phyloP scores from a whole-genome alignment of 257 asterid species.

The Nicotiana benthamiana region DNA sequence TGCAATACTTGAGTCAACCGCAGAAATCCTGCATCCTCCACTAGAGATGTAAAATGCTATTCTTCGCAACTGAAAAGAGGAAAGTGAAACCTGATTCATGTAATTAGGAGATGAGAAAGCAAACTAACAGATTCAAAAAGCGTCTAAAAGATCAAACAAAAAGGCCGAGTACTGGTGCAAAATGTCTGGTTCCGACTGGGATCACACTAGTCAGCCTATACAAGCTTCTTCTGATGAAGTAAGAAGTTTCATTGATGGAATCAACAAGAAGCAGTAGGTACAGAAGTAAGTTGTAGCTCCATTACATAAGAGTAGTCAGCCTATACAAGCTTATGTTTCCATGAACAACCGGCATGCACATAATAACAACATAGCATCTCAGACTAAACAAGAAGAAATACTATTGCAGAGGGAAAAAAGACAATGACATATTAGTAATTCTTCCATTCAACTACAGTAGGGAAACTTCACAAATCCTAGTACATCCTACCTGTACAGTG shows the following conservation, averaged over 20 bases:
- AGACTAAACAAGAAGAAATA: background rate
- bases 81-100: background rate
- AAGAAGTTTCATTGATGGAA: no score
- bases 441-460: background rate
- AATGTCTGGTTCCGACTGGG: background rate
- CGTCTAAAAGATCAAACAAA: background rate
- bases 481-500: slow-evolving; percentile 81
- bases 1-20: background rate
- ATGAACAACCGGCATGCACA: background rate
- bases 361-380: background rate
- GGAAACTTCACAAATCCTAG: slow-evolving; percentile 10
- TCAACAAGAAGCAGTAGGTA: no score
- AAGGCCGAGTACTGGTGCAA: background rate
- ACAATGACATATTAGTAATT: background rate
- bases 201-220: background rate
- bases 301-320: background rate
- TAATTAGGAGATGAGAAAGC: background rate
- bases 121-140: background rate
- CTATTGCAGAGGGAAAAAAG: background rate
- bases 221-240: background rate
- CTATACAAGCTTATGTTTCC: background rate
- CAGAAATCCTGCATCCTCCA: background rate
- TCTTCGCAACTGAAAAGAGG: background rate
- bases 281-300: no score
- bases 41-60: background rate